phyloP scores from a whole-genome alignment of 768 basidiomycete genomes.

The Crassisporium funariophilum region DNA sequence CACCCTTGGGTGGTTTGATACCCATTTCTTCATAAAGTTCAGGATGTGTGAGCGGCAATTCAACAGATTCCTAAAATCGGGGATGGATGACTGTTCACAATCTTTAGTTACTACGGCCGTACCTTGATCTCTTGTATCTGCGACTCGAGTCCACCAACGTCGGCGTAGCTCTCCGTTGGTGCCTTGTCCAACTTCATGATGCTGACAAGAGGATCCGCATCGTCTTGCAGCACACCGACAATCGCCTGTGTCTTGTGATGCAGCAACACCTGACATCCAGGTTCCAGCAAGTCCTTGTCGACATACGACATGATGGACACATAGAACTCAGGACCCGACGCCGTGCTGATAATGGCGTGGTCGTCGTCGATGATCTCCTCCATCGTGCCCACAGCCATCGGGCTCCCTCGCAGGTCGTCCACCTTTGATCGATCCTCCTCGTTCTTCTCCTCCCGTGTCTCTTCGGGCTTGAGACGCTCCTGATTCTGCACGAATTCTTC shows the following conservation, averaged over 20 bases:
- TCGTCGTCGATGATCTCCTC: slow-evolving; percentile 99
- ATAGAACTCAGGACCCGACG: slow-evolving; percentile 94
- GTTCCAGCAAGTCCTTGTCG: slow-evolving; percentile 97
- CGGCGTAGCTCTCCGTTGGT: slow-evolving; percentile 97
- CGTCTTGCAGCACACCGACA: slow-evolving; percentile 94
- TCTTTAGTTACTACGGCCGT: slow-evolving; percentile 13
- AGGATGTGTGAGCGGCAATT: slow-evolving; percentile 95
- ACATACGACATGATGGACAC: slow-evolving; percentile 98
- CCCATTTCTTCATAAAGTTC: slow-evolving; percentile 99
- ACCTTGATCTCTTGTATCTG: slow-evolving; percentile 99
- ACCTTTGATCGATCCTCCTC: slow-evolving; percentile 93
- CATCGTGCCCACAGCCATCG: slow-evolving; percentile 97
- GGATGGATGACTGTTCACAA: slow-evolving; percentile 1
- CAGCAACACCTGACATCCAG: slow-evolving; percentile 90
- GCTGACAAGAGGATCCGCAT: slow-evolving; percentile 93
- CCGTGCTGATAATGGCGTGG: slow-evolving; percentile 97
- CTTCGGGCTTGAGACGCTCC: slow-evolving; percentile 85
- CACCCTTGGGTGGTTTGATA: slow-evolving; percentile 99
- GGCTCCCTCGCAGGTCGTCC: slow-evolving; percentile 91
- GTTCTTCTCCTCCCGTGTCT: slow-evolving; percentile 90
- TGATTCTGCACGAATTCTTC: slow-evolving; percentile 95
- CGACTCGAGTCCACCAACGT: slow-evolving; percentile 93
- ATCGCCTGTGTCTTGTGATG: slow-evolving; percentile 97
- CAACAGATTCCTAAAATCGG: slow-evolving; percentile 86
- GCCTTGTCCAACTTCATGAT: slow-evolving; percentile 99